phyloP scores from a whole-genome alignment of 768 basidiomycete genomes.

The Russula dissimulans region DNA sequence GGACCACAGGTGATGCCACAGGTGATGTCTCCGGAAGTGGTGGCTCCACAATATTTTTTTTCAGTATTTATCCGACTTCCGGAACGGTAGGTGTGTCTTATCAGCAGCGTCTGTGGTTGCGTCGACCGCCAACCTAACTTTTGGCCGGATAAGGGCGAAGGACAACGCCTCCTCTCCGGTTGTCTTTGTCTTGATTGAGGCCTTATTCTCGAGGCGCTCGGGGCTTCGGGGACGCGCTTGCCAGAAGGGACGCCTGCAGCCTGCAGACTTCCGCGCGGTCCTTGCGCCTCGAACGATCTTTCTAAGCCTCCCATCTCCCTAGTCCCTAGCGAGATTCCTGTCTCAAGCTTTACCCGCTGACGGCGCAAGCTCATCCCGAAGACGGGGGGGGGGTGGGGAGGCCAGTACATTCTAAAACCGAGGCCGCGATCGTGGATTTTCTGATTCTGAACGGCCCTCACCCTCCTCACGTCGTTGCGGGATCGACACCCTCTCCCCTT shows the following conservation, averaged over 20 bases:
- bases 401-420: not conserved
- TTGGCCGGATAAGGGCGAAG: not conserved
- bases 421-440: not conserved
- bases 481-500: not conserved
- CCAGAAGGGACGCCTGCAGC: not conserved
- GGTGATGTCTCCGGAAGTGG: too few species aligned
- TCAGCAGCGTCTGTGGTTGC: not conserved
- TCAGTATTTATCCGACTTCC: not conserved
- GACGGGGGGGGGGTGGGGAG: not conserved
- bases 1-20: too few species aligned
- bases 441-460: not conserved
- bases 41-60: not conserved
- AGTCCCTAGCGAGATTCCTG: not conserved
- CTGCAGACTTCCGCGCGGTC: constrained; percentile 11
- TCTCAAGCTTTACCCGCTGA: not conserved
- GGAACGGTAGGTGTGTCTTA: not conserved
- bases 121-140: not conserved
- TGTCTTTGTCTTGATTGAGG: not conserved
- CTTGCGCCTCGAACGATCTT: not conserved
- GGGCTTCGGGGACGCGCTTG: not conserved
- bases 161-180: not conserved
- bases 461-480: not conserved
- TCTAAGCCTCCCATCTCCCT: not conserved
- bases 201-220: not conserved
- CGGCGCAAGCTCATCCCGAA: not conserved